A percentile compares a stretch with the other conserved stretches of the same genome.
Conservation (phyloP, 371 early-diverging fungal species). For the Haplosporangium sp. region DNA sequence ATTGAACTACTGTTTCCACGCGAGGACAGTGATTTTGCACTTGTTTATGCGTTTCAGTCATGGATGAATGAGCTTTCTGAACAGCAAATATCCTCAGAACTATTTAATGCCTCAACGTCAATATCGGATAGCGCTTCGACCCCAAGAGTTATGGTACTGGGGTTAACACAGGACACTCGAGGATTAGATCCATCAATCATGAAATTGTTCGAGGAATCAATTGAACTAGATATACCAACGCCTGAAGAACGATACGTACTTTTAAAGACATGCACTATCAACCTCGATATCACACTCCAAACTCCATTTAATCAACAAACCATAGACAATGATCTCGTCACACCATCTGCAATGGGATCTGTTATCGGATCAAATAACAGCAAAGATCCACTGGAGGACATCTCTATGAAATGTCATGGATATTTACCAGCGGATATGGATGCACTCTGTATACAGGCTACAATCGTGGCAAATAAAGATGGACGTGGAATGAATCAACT, state of each 20-base stretch:
- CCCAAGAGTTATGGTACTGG: constrained; percentile 21
- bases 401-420: constrained; percentile 65
- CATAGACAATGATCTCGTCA: background rate
- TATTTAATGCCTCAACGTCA: background rate
- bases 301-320: background rate
- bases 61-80: constrained; percentile 38
- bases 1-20: constrained; percentile 66
- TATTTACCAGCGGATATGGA: constrained; percentile 70
- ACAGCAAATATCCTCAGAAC: background rate
- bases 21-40: constrained; percentile 49
- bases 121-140: background rate
- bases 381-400: constrained; percentile 18
- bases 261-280: constrained; percentile 45
- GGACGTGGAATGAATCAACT: constrained; percentile 22
- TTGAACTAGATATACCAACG: constrained; percentile 67
- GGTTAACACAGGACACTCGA: constrained; percentile 22
- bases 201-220: constrained; percentile 50
- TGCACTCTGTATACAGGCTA: constrained; percentile 62
- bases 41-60: constrained; percentile 51
- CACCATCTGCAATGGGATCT: background rate
- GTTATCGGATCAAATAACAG: background rate
- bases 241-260: constrained; percentile 63
- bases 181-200: constrained; percentile 23
- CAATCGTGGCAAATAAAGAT: constrained; percentile 34
- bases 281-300: constrained; percentile 11